Evolutionary conservation across 768 basidiomycete genomes (phyloP).

Genomic region (Kwoniella bestiolae): DNA sequence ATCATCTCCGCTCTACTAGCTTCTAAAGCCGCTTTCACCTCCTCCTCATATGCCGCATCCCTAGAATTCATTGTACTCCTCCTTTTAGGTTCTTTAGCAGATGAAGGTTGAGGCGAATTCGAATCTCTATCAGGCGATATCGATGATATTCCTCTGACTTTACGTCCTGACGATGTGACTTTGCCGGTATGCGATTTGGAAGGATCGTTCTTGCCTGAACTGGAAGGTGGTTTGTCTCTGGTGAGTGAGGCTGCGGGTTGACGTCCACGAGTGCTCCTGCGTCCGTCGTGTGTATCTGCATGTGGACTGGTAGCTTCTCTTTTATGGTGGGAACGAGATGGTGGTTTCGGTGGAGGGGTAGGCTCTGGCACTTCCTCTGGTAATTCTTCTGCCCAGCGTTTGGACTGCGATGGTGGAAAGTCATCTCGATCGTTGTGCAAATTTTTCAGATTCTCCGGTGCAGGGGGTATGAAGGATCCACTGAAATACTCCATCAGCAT

Average conservation of each 20-base stretch:
- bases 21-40: conserved; percentile 58
- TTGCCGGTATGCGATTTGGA: conserved; percentile 12
- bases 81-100: conserved; percentile 65
- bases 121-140: conserved; percentile 24
- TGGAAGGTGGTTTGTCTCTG: conserved; percentile 27
- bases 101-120: conserved; percentile 27
- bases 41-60: conserved; percentile 87
- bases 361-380: conserved; percentile 21
- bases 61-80: conserved; percentile 98
- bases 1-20: conserved; percentile 55
- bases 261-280: conserved; percentile 17
- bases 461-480: conserved; percentile 36
- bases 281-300: conserved; percentile 16
- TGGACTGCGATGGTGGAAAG: conserved; percentile 51
- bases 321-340: conserved; percentile 34
- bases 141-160: conserved; percentile 17
- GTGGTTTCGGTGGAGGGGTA: conserved; percentile 15
- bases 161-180: not conserved
- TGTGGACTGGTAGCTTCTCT: conserved; percentile 33
- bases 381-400: conserved; percentile 42
- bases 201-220: conserved; percentile 6
- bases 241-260: conserved; percentile 3
- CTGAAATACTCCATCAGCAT: not conserved
- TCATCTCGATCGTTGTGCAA: conserved; percentile 39
- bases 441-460: conserved; percentile 42